Base-by-base conservation (phyloP, 2,329 filamentous ascomycete genomes). In the Cladosporium sp. region DNA sequence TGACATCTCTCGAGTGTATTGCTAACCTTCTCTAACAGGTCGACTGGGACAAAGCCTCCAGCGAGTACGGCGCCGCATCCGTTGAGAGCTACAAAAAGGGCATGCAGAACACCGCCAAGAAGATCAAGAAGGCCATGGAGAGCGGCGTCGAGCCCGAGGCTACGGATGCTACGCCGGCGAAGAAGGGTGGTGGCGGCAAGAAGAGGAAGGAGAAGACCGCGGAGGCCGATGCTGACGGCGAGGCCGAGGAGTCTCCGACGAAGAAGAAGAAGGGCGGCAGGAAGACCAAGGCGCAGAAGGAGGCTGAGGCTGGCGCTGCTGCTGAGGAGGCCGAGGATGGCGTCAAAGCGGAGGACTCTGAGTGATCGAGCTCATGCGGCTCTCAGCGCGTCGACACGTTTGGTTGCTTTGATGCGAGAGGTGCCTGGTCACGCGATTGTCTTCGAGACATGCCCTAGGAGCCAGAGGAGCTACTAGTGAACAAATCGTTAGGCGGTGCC, bases 21-120 rank as follows among this genome's bases (percentile, higher is more conserved):
- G n/a, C 46, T 44, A 52, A 58, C 28, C n/a, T 2, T 10, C 23
- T 28, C 21, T 18, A 5, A 2, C 66, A 74, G 70, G 58, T 70
- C 66, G 65, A 76, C 67, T 76, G 74, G 74, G 68, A 71, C 21
- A 71, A 69, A 40, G 74, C 72, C 40, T 67, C 70, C 37, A 40
- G 35, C n/a, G 71, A 71, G 26, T 75, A 68, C 66, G 72, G 71
- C 37, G 68, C 70, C 26, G 70, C 70, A 29, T 71, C 67, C 53
- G 68, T 71, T 23, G 68, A 70, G 1, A 70, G 67, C 68, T 70
- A 75, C 68, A 74, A 69, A 62, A 65, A 66, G 14, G 66, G 62
- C 12, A 49, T 70, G 35, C 55, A 58, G 56, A 74, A 72, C 64
- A 61, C 65, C 8, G 37, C 70, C 56, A 75, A 72, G 70, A 76